phyloP scores from a whole-genome alignment of 805 yeast species.

The Priceomyces carsonii region DNA sequence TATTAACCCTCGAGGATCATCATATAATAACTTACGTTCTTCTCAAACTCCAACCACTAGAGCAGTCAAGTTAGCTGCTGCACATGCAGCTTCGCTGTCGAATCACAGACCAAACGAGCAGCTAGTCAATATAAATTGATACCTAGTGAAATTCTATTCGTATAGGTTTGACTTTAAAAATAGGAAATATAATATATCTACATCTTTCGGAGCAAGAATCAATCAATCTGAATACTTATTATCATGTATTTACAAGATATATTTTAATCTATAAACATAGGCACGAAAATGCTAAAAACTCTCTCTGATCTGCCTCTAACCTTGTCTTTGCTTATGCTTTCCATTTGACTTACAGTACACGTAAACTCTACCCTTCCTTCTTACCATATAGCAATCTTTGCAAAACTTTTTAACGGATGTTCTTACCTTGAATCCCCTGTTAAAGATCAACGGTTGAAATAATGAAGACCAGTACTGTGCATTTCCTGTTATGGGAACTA shows the following conservation, averaged over 20 bases:
- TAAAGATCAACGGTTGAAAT: too few relatives aligned
- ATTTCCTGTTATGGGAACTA: too few relatives aligned
- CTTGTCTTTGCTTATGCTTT: constrained; percentile 93
- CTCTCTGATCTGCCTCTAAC: constrained; percentile 29
- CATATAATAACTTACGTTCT: constrained; percentile 20
- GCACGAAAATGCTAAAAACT: too few relatives aligned
- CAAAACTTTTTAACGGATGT: constrained; percentile 94
- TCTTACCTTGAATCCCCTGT: constrained; percentile 85
- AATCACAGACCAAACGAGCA: constrained; percentile 7
- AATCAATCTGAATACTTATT: too few relatives aligned
- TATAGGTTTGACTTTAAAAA: too few relatives aligned
- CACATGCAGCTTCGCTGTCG: constrained; percentile 11
- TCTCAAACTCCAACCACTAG: constrained; percentile 33
- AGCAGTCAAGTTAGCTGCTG: constrained; percentile 35
- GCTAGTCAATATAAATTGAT: constrained; percentile 9
- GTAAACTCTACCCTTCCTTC: constrained; percentile 92
- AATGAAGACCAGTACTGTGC: too few relatives aligned
- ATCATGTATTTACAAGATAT: too few relatives aligned
- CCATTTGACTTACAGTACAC: constrained; percentile 92
- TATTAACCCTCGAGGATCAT: constrained; percentile 19
- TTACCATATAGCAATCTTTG: constrained; percentile 82
- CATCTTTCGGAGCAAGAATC: too few relatives aligned
- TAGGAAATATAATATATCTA: too few relatives aligned
- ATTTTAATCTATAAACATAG: too few relatives aligned
- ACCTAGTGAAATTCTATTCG: too few relatives aligned